These are phyloP conservation scores for Patellifolia procumbens DNA, from an alignment of 179 eudicot species.

Conservation along the genomic window DNA sequence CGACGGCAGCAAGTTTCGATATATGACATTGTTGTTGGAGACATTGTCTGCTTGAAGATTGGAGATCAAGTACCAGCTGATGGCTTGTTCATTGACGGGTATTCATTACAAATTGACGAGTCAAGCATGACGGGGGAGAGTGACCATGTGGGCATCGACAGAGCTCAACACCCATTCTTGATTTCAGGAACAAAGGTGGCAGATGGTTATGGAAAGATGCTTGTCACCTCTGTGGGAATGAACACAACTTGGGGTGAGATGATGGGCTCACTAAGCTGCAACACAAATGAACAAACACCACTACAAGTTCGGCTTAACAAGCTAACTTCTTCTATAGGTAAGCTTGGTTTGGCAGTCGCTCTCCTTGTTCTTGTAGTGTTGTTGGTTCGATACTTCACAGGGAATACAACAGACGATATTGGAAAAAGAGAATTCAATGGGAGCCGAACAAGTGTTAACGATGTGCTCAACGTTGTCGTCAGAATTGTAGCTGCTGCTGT, in stretches of 20 bases:
- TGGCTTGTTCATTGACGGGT: slow-evolving; percentile 32
- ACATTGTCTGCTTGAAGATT: slow-evolving; percentile 34
- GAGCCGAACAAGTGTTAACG: slow-evolving; percentile 26
- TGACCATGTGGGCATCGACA: slow-evolving; percentile 30
- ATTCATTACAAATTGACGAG: slow-evolving; percentile 34
- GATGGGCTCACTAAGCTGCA: slow-evolving; percentile 38
- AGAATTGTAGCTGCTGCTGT: slow-evolving; percentile 38
- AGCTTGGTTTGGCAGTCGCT: slow-evolving; percentile 36
- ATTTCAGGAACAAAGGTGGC: slow-evolving; percentile 36
- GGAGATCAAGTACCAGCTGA: slow-evolving; percentile 43
- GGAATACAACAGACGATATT: slow-evolving; percentile 31
- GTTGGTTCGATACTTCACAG: slow-evolving; percentile 39
- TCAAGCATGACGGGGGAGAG: slow-evolving; percentile 48
- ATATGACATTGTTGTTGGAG: slow-evolving; percentile 36
- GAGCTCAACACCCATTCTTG: slow-evolving; percentile 29
- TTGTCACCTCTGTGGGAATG: slow-evolving; percentile 36
- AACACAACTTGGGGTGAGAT: slow-evolving; percentile 42
- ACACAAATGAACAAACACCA: slow-evolving; percentile 31
- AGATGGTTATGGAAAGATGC: slow-evolving; percentile 35
- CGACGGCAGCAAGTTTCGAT: slow-evolving; percentile 35
- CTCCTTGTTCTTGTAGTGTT: slow-evolving; percentile 35
- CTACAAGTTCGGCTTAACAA: slow-evolving; percentile 35
- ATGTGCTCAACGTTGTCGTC: slow-evolving; percentile 29
- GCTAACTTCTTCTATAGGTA: slow-evolving; percentile 40
- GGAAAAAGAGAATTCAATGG: slow-evolving; percentile 31